phyloP scores from a whole-genome alignment of 257 asterid species.

The Lavandula angustifolia region DNA sequence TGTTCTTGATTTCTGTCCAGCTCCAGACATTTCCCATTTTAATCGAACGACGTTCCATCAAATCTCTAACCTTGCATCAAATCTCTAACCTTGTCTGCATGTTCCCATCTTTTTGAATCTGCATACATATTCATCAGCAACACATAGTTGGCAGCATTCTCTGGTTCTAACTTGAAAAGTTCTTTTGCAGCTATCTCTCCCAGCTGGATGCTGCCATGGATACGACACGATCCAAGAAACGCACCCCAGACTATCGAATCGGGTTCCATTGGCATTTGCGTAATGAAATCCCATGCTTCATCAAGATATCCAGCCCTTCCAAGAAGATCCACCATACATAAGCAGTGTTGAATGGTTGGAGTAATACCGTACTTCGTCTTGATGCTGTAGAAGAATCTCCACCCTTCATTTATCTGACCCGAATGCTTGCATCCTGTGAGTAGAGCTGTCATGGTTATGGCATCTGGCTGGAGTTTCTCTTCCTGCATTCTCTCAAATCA shows the following conservation, averaged over 20 bases:
- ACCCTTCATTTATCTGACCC: conserved; percentile 49
- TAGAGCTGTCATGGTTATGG: conserved; percentile 61
- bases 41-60: conserved; percentile 44
- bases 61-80: conserved; percentile 44
- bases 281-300: conserved; percentile 64
- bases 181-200: conserved; percentile 57
- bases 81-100: conserved; percentile 41
- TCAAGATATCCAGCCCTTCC: conserved; percentile 65
- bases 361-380: conserved; percentile 39
- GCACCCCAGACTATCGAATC: conserved; percentile 65
- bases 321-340: conserved; percentile 71
- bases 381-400: conserved; percentile 59
- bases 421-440: conserved; percentile 60
- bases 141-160: conserved; percentile 56
- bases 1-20: conserved; percentile 50
- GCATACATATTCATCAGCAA: conserved; percentile 58
- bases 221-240: conserved; percentile 56
- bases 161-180: conserved; percentile 57
- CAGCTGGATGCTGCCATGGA: conserved; percentile 44
- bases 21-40: conserved; percentile 56
- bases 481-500: conserved; percentile 49
- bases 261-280: conserved; percentile 51
- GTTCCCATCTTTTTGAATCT: conserved; percentile 48
- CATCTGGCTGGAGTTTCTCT: conserved; percentile 50
- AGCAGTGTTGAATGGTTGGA: conserved; percentile 63